Conservation (phyloP, 352 stramenopile species). For the Globisporangium heterothallicum region DNA sequence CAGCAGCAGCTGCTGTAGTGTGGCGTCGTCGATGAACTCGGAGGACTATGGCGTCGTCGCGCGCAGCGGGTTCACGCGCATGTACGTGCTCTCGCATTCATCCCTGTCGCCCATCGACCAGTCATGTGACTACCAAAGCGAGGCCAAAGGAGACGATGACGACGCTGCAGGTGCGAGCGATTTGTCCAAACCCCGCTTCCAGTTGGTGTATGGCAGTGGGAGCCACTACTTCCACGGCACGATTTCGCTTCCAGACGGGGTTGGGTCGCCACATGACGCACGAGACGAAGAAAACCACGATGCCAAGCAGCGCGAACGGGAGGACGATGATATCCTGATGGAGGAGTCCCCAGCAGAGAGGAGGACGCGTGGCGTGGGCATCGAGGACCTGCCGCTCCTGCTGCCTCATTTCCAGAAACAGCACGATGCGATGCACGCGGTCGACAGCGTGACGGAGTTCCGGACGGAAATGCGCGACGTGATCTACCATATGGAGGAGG, state of each 20-base stretch:
- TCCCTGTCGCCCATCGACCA: slow-evolving; percentile 22
- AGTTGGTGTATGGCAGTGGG: slow-evolving; percentile 53
- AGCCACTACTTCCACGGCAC: slow-evolving; percentile 51
- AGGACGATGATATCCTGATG: not conserved
- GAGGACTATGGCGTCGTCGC: slow-evolving; percentile 44
- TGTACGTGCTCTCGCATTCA: slow-evolving; percentile 51
- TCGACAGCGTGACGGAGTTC: slow-evolving; percentile 39
- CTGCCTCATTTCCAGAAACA: slow-evolving; percentile 48
- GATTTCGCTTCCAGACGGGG: slow-evolving; percentile 30
- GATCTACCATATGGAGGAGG: slow-evolving; percentile 63
- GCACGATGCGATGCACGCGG: slow-evolving; percentile 36
- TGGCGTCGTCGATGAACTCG: slow-evolving; percentile 46
- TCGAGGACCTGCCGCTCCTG: slow-evolving; percentile 38
- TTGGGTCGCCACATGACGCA: slow-evolving; percentile 3
- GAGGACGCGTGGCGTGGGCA: slow-evolving; percentile 12
- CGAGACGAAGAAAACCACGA: not conserved
- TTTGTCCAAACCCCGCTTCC: too few relatives aligned
- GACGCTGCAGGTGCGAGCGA: too few relatives aligned
- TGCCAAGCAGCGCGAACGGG: not conserved
- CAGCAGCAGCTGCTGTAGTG: not conserved
- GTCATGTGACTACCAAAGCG: slow-evolving; percentile 18
- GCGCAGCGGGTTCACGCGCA: slow-evolving; percentile 51
- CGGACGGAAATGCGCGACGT: slow-evolving; percentile 42
- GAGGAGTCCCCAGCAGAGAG: too few relatives aligned
- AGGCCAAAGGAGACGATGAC: slow-evolving; percentile 16